Evolutionary conservation across 179 eudicot genomes (phyloP), one percentile per base, ranked within the genome.

Genomic region (Carnegiea gigantea): DNA sequence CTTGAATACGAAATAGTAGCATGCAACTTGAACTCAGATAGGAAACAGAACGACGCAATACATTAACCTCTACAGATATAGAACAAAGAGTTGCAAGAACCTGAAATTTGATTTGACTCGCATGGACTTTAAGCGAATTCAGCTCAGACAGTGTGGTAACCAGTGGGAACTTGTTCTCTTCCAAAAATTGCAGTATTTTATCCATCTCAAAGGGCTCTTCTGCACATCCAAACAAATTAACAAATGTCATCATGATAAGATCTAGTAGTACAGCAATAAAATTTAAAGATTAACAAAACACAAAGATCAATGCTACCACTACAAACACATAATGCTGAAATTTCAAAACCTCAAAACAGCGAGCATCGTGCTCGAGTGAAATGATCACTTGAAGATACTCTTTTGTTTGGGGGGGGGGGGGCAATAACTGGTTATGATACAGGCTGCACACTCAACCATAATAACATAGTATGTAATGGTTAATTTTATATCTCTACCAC

Each of bases 121-220:
- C 83, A 80, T 91, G 91, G 80, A 91, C 92, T 88, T 86, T 89
- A 73, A 83, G 88, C 70, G 97, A 85, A 79, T 92, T 92, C 51
- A 91, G 81, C 71, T 94, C 98, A 79, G 95, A 92, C 48, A 94
- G 86, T 46, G 84, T 75, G 15, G 93, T 91, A 79, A 92, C 92
- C 83, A 94, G 86, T 54, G 98, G 95, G 78, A 94, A 92, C 88
- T 94, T 94, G 90, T 92, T 90, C 77, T 81, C 46, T 2, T 88
- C 90, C 90, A 92, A 77, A 86, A 94, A 94, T 73, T 91, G 91
- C 88, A 94, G 81, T 75, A 93, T 87, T 24, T 86, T 89, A 76
- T 86, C 91, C 86, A 12, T 78, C 79, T 88, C 84, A 36, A 91
- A 82, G 68, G 84, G 77, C 76, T 85, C 90, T 54, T 90, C 97